phyloP scores from a whole-genome alignment of 2,329 filamentous ascomycete genomes.

The Stemphylium vesicarium region DNA sequence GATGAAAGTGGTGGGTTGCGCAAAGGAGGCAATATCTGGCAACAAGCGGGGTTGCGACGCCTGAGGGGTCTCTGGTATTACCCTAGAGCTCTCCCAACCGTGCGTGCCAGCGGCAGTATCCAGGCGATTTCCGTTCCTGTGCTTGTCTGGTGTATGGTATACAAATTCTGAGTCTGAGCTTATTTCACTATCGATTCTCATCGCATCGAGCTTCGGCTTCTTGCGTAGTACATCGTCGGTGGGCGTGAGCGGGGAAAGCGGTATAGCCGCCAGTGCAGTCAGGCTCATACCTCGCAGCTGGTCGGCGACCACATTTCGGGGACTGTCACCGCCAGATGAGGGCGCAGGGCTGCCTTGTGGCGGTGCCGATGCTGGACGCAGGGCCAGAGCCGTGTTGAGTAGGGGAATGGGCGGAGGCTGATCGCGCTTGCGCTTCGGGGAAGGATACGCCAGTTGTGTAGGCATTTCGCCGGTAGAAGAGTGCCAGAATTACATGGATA shows the following conservation, averaged over 20 bases:
- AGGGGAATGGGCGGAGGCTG: slow-evolving; percentile 37
- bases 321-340: slow-evolving; percentile 37
- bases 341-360: slow-evolving; percentile 32
- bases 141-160: slow-evolving; percentile 3
- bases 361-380: slow-evolving; percentile 36
- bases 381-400: slow-evolving; percentile 43
- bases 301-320: slow-evolving; percentile 46
- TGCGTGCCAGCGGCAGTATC: slow-evolving; percentile 12
- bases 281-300: slow-evolving; percentile 45
- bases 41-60: slow-evolving; percentile 43
- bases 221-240: slow-evolving; percentile 44
- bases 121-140: slow-evolving; percentile 1
- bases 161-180: slow-evolving; percentile 20
- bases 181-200: slow-evolving; percentile 26
- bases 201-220: slow-evolving; percentile 44
- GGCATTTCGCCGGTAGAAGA: slow-evolving; percentile 38
- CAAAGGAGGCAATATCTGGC: slow-evolving; percentile 38
- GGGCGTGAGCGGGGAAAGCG: slow-evolving; percentile 44
- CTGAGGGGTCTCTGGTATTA: slow-evolving; percentile 43
- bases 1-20: slow-evolving; percentile 37
- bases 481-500: slow-evolving; percentile 36
- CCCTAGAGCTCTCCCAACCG: slow-evolving; percentile 12
- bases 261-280: slow-evolving; percentile 33
- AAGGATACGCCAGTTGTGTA: slow-evolving; percentile 43
- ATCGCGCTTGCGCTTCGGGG: slow-evolving; percentile 50